phyloP scores from a whole-genome alignment of 306 rosid genomes.

The Hippophae tibetana region DNA sequence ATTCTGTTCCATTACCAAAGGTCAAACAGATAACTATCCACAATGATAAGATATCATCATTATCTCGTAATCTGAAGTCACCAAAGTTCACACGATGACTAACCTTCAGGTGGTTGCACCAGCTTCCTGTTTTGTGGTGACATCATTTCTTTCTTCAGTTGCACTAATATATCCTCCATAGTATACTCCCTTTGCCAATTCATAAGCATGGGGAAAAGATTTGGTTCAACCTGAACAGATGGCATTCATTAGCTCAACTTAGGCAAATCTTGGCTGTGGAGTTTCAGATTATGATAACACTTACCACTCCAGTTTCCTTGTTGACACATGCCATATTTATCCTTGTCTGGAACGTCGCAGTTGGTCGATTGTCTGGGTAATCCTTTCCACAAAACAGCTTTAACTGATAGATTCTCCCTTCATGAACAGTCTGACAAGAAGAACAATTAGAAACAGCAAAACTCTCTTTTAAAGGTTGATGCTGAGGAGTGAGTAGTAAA shows the following conservation, averaged over 20 bases:
- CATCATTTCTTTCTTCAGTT: slow-evolving; percentile 90
- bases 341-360: slow-evolving; percentile 87
- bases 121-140: slow-evolving; percentile 92
- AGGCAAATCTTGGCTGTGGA: slow-evolving; percentile 8
- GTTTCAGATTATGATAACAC: slow-evolving; percentile 19
- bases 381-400: slow-evolving; percentile 87
- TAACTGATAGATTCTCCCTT: slow-evolving; percentile 88
- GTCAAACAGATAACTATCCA: too few relatives aligned
- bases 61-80: background rate
- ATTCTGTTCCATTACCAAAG: too few relatives aligned
- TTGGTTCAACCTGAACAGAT: slow-evolving; percentile 73
- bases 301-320: slow-evolving; percentile 82
- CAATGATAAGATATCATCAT: too few relatives aligned
- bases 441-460: slow-evolving; percentile 18
- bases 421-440: slow-evolving; percentile 76
- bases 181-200: slow-evolving; percentile 87
- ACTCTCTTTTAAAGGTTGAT: slow-evolving; percentile 1
- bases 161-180: slow-evolving; percentile 83
- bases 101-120: slow-evolving; percentile 93
- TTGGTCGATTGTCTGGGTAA: slow-evolving; percentile 87
- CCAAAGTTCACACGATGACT: slow-evolving; percentile 15
- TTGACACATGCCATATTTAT: slow-evolving; percentile 89
- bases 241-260: slow-evolving; percentile 23
- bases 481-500: background rate
- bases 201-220: slow-evolving; percentile 84